These are phyloP conservation scores for Diaporthe ilicicola DNA, from an alignment of 2,329 filamentous ascomycete species.

Conservation along the genomic window DNA sequence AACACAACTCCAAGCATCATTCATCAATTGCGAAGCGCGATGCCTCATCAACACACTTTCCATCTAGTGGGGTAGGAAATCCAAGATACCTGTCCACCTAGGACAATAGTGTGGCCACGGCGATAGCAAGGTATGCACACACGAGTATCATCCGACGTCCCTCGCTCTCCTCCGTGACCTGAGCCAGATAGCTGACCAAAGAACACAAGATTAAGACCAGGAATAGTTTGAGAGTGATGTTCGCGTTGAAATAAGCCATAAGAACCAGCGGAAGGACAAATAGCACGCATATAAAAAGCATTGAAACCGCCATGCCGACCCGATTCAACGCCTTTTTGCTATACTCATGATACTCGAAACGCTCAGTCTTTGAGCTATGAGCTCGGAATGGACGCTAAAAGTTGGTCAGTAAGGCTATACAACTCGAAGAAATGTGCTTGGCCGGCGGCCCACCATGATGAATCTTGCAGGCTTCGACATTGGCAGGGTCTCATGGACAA, in stretches of 20 bases:
- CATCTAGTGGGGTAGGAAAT: too few relatives aligned
- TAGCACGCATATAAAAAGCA: neutral
- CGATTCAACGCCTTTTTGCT: neutral
- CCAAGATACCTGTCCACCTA: neutral
- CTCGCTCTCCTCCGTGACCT: neutral
- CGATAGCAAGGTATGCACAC: constrained; percentile 11
- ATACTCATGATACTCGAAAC: neutral
- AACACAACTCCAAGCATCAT: neutral
- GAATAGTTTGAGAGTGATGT: neutral
- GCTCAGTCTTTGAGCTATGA: neutral
- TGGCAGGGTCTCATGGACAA: neutral
- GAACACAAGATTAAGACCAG: neutral
- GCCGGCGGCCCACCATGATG: neutral
- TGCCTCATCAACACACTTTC: neutral
- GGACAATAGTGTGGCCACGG: neutral
- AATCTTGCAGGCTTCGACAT: neutral
- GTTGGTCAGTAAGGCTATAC: neutral
- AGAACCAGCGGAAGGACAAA: neutral
- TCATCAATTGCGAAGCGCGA: neutral
- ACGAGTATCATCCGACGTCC: neutral
- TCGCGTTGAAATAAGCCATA: neutral
- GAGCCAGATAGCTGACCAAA: neutral
- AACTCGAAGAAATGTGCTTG: too few relatives aligned
- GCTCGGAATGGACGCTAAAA: neutral
- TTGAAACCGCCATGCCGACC: neutral